Evolutionary conservation across 73 alveolate species (phyloP), one percentile per base, ranked within the genome.

Genomic region (Paramecium primaurelia): DNA sequence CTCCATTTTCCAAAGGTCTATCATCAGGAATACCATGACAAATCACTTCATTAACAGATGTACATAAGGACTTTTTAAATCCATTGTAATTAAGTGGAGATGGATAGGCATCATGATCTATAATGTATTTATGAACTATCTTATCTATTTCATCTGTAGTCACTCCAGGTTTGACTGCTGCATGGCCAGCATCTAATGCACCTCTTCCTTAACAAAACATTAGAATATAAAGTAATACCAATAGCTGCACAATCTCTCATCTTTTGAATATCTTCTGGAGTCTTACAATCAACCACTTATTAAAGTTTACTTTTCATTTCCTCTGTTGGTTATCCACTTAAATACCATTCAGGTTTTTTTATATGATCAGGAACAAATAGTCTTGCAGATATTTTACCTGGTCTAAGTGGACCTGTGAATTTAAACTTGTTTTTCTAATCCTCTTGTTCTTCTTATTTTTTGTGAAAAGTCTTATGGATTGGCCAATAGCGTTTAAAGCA

Each of bases 11-110:
- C n/a, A 98, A 92, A 10, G 97, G 97, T 59, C 99, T 93, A 59
- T 88, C 93, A 92, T 97, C 98, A 38, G 99, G 99, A 38, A 98
- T 93, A 32, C 99, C 99, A 92, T 93, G 99, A 73, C 99, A 96
- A 1, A 98, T 94, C 10, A 97, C 98, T 77, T 98, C 99, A 93
- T 98, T 98, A 8, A 96, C 99, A 71, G 97, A 88, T 22, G 99
- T 96, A 7, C 99, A 98, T 4, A 97, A 96, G 58, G 97, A 86
- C 86, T 97, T 97, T 25, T 99, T 99, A 93, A 98, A 98, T 84
- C 95, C 96, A 94, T 92, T 85, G 92, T 92, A 98, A 89, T 95
- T 97, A 7, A 98, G 92, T n/a, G 99, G 98, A 37, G 98, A 92
- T 11, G 99, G 99, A 91, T 96, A 98, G 20, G 99, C 99, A 73